Conservation (phyloP, 106 monocot genomes). For the Chionographis japonica region DNA sequence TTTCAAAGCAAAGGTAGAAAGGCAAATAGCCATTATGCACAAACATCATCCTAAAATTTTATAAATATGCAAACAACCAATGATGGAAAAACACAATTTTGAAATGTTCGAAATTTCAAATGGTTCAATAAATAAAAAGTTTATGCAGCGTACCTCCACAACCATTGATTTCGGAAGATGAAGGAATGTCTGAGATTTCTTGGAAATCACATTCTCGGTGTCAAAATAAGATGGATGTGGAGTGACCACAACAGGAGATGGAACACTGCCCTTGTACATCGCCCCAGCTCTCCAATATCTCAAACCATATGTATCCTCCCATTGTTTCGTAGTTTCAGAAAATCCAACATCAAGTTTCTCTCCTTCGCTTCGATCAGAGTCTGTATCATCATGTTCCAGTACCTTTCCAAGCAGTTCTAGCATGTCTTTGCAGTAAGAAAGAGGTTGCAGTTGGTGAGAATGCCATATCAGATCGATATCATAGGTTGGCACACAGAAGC, state of each 20-base stretch:
- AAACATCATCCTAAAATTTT: too few relatives aligned
- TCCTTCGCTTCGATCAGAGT: slow-evolving; percentile 81
- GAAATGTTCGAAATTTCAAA: too few relatives aligned
- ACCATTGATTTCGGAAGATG: slow-evolving; percentile 33
- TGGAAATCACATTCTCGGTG: background rate
- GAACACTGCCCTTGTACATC: slow-evolving; percentile 61
- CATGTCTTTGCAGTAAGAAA: slow-evolving; percentile 77
- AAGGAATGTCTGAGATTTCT: slow-evolving; percentile 14
- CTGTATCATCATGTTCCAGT: slow-evolving; percentile 90
- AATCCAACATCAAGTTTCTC: slow-evolving; percentile 84
- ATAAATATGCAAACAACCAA: background rate
- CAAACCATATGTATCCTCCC: slow-evolving; percentile 71
- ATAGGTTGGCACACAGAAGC: slow-evolving; percentile 87
- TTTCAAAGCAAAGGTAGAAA: too few relatives aligned
- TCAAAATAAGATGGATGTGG: slow-evolving; percentile 7
- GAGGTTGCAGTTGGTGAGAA: slow-evolving; percentile 83
- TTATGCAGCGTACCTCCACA: slow-evolving; percentile 54
- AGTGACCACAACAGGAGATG: slow-evolving; percentile 35
- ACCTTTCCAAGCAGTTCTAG: slow-evolving; percentile 57
- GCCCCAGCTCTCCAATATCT: slow-evolving; percentile 91
- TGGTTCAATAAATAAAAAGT: background rate
- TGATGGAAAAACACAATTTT: background rate
- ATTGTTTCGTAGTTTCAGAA: slow-evolving; percentile 61
- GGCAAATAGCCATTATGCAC: too few relatives aligned
- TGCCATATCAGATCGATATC: slow-evolving; percentile 97